Evolutionary conservation across 2,329 filamentous ascomycete species (phyloP).

Genomic region (Claviceps paspali): DNA sequence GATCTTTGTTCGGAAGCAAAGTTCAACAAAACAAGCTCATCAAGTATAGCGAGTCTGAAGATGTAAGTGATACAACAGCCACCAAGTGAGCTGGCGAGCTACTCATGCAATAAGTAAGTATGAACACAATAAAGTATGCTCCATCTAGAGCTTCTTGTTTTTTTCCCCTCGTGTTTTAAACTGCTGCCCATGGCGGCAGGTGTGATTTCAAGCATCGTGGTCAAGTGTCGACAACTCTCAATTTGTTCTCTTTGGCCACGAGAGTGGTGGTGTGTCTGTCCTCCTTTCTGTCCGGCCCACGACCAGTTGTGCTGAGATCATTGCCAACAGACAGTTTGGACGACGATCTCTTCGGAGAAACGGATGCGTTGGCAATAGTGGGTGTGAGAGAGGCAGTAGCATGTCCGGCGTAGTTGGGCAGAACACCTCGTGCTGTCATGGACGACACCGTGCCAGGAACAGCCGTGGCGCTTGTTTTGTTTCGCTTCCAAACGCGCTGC

Average conservation of each 20-base stretch:
- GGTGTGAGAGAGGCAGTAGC: conserved; percentile 35
- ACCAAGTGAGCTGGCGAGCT: conserved; percentile 8
- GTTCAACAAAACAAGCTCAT: conserved; percentile 7
- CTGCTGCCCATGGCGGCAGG: conserved; percentile 1
- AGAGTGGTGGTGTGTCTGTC: conserved; percentile 25
- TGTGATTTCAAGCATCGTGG: not conserved
- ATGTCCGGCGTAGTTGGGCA: conserved; percentile 37
- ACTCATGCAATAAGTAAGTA: conserved; percentile 18
- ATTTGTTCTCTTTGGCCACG: conserved; percentile 4
- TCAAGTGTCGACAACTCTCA: conserved; percentile 2
- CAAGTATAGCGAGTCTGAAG: conserved; percentile 9
- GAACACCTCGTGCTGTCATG: conserved; percentile 36
- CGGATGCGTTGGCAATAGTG: conserved; percentile 23
- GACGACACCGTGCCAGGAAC: conserved; percentile 35
- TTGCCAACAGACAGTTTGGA: conserved; percentile 13
- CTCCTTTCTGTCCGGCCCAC: conserved; percentile 23
- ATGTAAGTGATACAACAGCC: conserved; percentile 10
- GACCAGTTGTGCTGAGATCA: conserved; percentile 8
- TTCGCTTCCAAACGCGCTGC: conserved; percentile 36
- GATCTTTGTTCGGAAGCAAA: not conserved
- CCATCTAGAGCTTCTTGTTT: conserved; percentile 10
- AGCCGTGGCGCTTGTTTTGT: conserved; percentile 30
- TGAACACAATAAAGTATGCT: conserved; percentile 19
- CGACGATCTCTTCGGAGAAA: conserved; percentile 16
- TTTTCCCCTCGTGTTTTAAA: conserved; percentile 3